Percentiles rank a stretch among this genome's conserved stretches.
Conservation (phyloP, 345 rosid species). For the Cardiospermum halicacabum region DNA sequence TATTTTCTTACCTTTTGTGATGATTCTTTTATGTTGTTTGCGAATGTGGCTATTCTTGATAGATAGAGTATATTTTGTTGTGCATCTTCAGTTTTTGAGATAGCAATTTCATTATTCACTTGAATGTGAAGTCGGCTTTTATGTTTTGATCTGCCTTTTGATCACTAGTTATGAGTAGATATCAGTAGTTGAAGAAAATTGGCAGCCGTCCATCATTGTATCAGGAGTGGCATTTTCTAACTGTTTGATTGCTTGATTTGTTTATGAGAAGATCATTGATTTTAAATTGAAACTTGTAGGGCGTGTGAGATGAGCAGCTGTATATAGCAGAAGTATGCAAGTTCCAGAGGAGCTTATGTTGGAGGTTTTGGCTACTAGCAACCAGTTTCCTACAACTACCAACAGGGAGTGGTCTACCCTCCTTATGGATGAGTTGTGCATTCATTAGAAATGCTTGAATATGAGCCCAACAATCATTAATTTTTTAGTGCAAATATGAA, state of each 20-base stretch:
- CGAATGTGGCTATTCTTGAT: not conserved
- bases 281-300: slow-evolving; percentile 39
- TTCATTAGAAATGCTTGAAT: not conserved
- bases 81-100: not conserved
- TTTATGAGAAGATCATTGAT: not conserved
- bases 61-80: not conserved
- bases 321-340: slow-evolving; percentile 53
- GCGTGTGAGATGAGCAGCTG: slow-evolving; percentile 55
- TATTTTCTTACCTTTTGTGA: not conserved
- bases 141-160: not conserved
- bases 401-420: slow-evolving; percentile 70
- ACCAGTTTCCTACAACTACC: slow-evolving; percentile 61
- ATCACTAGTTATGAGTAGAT: not conserved
- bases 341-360: slow-evolving; percentile 52
- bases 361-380: slow-evolving; percentile 81
- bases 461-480: slow-evolving; percentile 1
- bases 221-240: not conserved
- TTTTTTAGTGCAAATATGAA: not conserved
- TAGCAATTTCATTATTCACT: not conserved
- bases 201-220: not conserved
- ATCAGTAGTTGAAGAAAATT: not conserved
- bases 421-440: slow-evolving; percentile 69
- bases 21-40: not conserved
- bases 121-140: too few relatives aligned
- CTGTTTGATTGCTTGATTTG: not conserved